These are phyloP conservation scores for Microbotryum silenes-acaulis DNA, from an alignment of 1,284 basidiomycete genomes.

Conservation along the genomic window DNA sequence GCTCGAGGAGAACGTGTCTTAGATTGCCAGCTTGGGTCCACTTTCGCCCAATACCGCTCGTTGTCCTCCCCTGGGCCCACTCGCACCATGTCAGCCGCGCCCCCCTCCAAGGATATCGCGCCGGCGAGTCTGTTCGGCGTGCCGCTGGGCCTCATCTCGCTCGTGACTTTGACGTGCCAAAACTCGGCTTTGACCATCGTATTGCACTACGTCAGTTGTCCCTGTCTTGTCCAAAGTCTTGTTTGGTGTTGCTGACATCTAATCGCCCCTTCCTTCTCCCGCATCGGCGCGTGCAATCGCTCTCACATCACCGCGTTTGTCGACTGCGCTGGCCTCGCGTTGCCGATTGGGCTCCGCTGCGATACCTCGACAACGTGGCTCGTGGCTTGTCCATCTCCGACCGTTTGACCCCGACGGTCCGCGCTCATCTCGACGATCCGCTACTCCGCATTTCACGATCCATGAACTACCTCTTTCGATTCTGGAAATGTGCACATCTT, in stretches of 20 bases:
- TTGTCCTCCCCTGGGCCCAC: too few species aligned
- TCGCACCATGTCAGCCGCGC: too few species aligned
- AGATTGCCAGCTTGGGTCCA: too few species aligned
- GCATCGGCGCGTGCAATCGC: not conserved
- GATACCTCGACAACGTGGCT: not conserved
- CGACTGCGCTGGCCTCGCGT: not conserved
- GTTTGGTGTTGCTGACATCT: not conserved
- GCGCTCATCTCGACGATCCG: not conserved
- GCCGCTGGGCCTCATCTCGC: slow-evolving; percentile 36
- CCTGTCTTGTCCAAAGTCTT: not conserved
- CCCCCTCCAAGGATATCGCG: not conserved
- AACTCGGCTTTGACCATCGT: slow-evolving; percentile 83
- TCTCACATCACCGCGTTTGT: not conserved
- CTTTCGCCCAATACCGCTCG: too few species aligned
- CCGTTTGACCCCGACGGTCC: not conserved
- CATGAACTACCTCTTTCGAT: not conserved
- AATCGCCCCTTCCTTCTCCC: not conserved
- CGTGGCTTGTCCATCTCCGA: not conserved
- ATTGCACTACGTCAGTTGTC: slow-evolving; percentile 62
- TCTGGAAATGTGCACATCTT: slow-evolving; percentile 6
- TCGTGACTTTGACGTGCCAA: slow-evolving; percentile 85
- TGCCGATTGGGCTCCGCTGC: not conserved
- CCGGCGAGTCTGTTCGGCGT: slow-evolving; percentile 11
- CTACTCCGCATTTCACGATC: not conserved
- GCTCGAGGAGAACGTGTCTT: too few species aligned